Conservation (phyloP, 1,284 basidiomycete species). For the Cryptococcus jaspeensis region DNA sequence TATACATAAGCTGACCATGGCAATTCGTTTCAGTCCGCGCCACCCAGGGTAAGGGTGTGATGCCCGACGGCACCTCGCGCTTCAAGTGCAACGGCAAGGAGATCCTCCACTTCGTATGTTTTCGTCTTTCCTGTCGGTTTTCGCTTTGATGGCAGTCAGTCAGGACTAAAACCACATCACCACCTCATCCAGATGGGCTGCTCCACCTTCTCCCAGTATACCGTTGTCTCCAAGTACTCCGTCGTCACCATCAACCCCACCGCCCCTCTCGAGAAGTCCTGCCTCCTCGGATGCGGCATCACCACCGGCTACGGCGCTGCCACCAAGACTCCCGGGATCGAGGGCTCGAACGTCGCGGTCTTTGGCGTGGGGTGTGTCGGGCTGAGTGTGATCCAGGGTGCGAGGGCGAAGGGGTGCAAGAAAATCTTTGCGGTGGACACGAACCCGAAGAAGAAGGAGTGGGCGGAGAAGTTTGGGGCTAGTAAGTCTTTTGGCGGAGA, state of each 20-base stretch:
- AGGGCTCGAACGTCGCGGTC: slow-evolving; percentile 82
- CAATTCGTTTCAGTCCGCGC: slow-evolving; percentile 63
- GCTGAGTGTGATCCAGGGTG: slow-evolving; percentile 84
- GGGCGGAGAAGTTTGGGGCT: slow-evolving; percentile 95
- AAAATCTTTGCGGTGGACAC: slow-evolving; percentile 92
- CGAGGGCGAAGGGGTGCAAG: slow-evolving; percentile 72
- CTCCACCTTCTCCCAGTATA: slow-evolving; percentile 98
- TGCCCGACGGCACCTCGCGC: slow-evolving; percentile 90
- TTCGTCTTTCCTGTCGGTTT: not conserved
- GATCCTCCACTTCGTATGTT: slow-evolving; percentile 83
- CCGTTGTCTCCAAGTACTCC: slow-evolving; percentile 95
- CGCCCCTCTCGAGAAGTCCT: slow-evolving; percentile 91
- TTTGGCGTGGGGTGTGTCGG: slow-evolving; percentile 97
- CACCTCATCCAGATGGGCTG: slow-evolving; percentile 79
- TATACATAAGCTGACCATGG: not conserved
- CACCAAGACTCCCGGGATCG: slow-evolving; percentile 56
- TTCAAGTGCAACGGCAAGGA: slow-evolving; percentile 88
- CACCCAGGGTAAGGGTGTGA: slow-evolving; percentile 92
- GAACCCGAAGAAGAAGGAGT: slow-evolving; percentile 78
- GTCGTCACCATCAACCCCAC: slow-evolving; percentile 84
- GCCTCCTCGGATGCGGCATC: slow-evolving; percentile 92
- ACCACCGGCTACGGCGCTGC: slow-evolving; percentile 74
- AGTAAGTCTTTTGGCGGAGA: slow-evolving; percentile 46
- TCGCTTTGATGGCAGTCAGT: not conserved
- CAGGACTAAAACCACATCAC: not conserved